These are phyloP conservation scores for Tephrocybe sp. DNA, from an alignment of 768 basidiomycete species.

Conservation along the genomic window DNA sequence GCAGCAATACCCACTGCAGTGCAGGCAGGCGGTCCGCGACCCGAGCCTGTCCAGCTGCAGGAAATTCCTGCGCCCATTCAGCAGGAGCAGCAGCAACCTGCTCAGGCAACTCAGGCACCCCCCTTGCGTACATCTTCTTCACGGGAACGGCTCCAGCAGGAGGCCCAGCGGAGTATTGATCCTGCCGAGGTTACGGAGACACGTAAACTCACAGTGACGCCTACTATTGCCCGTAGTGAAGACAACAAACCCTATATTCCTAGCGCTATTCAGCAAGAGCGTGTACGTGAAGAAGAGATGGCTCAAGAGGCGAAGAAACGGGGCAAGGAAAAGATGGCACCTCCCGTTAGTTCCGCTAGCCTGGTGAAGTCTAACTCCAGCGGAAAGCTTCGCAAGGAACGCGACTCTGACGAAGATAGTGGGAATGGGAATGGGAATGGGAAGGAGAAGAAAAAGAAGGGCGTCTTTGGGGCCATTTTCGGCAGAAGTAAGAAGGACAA, in stretches of 20 bases:
- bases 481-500: conserved; percentile 70
- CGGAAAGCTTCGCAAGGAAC: conserved; percentile 47
- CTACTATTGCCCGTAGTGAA: conserved; percentile 67
- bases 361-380: conserved; percentile 28
- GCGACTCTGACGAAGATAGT: conserved; percentile 32
- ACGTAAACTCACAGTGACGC: conserved; percentile 75
- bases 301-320: conserved; percentile 40
- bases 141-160: conserved; percentile 43
- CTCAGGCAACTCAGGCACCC: conserved; percentile 21
- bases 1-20: conserved; percentile 33
- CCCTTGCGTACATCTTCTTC: conserved; percentile 43
- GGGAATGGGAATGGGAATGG: conserved; percentile 22
- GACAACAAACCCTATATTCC: conserved; percentile 38
- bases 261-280: conserved; percentile 33
- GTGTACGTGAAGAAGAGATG: conserved; percentile 45
- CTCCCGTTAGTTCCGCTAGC: conserved; percentile 44
- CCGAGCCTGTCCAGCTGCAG: conserved; percentile 29
- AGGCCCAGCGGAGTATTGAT: conserved; percentile 44
- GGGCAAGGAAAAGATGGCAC: conserved; percentile 51
- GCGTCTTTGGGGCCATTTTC: conserved; percentile 78
- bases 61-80: conserved; percentile 31
- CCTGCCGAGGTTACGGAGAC: conserved; percentile 73
- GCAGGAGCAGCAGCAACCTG: conserved; percentile 32
- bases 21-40: conserved; percentile 31
- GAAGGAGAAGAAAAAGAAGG: conserved; percentile 63